Percentiles rank a stretch among this genome's conserved stretches.
Conservation (phyloP, 1,284 basidiomycete genomes). For the Tilletia indica region DNA sequence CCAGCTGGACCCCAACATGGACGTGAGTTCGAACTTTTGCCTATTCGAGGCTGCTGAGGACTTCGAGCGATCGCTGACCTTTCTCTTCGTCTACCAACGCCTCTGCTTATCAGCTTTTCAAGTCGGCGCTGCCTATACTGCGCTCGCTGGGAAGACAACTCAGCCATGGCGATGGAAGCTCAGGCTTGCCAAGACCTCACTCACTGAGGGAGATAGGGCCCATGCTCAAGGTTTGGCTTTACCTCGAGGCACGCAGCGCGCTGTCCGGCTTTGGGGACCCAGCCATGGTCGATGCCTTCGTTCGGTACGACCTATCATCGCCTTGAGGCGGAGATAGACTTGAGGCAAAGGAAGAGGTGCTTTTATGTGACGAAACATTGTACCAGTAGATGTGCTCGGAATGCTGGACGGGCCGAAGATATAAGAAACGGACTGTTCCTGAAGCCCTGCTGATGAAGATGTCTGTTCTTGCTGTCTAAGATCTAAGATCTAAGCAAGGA, state of each 20-base stretch:
- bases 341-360: not conserved
- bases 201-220: conserved; percentile 31
- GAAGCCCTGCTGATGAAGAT: too few species aligned
- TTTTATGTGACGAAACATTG: not conserved
- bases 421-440: too few species aligned
- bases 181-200: not conserved
- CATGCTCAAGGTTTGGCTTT: conserved; percentile 50
- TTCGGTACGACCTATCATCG: conserved; percentile 40
- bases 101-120: conserved; percentile 35
- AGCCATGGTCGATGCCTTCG: conserved; percentile 44
- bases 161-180: not conserved
- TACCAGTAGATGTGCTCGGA: not conserved
- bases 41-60: not conserved
- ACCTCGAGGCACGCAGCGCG: conserved; percentile 41
- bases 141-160: conserved; percentile 41
- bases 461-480: too few species aligned
- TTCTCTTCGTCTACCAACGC: not conserved
- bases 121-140: conserved; percentile 49
- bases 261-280: conserved; percentile 36
- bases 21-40: conserved; percentile 71
- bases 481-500: too few species aligned
- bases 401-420: not conserved
- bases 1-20: conserved; percentile 85
- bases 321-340: not conserved
- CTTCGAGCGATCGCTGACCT: not conserved